phyloP scores from a whole-genome alignment of 306 rosid species.

The Prunus mira region DNA sequence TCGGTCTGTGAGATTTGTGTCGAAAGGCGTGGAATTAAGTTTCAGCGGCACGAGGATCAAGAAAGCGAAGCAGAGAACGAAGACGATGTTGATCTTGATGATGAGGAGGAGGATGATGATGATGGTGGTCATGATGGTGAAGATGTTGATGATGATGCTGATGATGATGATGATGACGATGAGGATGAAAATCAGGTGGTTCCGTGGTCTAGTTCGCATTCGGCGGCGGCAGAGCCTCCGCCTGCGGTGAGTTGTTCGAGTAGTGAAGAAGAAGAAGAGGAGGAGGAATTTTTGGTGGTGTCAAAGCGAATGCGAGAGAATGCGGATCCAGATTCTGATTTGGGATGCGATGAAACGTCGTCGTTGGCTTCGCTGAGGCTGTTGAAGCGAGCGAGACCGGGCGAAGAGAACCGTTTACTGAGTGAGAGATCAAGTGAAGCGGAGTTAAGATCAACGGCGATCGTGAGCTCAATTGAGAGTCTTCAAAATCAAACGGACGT shows the following conservation, averaged over 20 bases:
- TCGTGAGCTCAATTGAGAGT: slow-evolving; percentile 30
- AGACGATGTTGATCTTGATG: background rate
- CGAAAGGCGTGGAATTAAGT: background rate
- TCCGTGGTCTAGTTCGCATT: slow-evolving; percentile 37
- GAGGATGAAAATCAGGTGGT: slow-evolving; percentile 60
- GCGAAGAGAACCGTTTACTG: slow-evolving; percentile 8
- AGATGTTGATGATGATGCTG: slow-evolving; percentile 5
- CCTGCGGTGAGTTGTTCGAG: slow-evolving; percentile 24
- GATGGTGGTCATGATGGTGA: background rate
- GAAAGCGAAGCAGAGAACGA: slow-evolving; percentile 19
- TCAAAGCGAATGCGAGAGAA: slow-evolving; percentile 33
- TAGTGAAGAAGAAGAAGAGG: slow-evolving; percentile 21
- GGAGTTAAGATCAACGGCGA: slow-evolving; percentile 15
- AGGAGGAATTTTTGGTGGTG: slow-evolving; percentile 4
- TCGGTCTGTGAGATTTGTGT: slow-evolving; percentile 46
- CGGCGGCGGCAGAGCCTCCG: slow-evolving; percentile 21
- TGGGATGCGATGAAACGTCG: slow-evolving; percentile 25
- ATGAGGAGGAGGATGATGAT: slow-evolving; percentile 4
- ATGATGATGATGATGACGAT: slow-evolving; percentile 21
- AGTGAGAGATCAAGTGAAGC: background rate
- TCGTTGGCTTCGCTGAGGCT: slow-evolving; percentile 22
- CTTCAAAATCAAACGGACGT: slow-evolving; percentile 13
- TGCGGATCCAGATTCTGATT: background rate
- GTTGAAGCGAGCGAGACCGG: slow-evolving; percentile 25
- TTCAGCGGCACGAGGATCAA: slow-evolving; percentile 4